Base-by-base conservation (phyloP, 2,329 filamentous ascomycete genomes). In the Keithomyces neogunnii region DNA sequence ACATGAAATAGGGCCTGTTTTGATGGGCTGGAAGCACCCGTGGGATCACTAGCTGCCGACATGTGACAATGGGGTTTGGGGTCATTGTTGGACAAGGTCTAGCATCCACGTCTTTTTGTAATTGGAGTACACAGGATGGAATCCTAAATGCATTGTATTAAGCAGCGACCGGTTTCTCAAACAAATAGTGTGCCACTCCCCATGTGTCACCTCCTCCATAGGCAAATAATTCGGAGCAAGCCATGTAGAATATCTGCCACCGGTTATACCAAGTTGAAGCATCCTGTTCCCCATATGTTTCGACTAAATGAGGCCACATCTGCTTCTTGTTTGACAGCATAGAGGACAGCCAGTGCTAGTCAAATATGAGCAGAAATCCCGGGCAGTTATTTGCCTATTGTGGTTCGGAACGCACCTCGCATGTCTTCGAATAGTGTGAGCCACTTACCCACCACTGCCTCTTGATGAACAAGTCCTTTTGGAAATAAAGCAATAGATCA, bases 21-120 rank as follows among this genome's bases (percentile, higher is more conserved):
- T 97, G 57, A 69, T 99, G 62, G 93, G 93, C 68, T 89, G 84
- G 86, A 96, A 90, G 76, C 93, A 97, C 72, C 93, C 90, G 59
- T 96, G 90, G 89, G 91, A 96, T 61, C 90, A 96, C 73, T 96
- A 76, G 79, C 71, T 53, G 57, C 48, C 35, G 30, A 35, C 35
- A 9, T 26, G 53, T 35, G 53, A 57, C 54, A 26, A 6, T 7
- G 26, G 38, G 38, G n/a, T 40, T 53, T 55, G 42, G 44, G 35
- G 51, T 50, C 33, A 36, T 43, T n/a, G 6, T 36, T 49, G 31
- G 38, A 32, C 8, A 10, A 45, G 5, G 26, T 36, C 31, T 28
- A 47, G 28, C 19, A 19, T 19, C 19, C 19, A 19, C 19, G 19
- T 36, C n/a, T 39, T 39, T 19, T 19, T 40, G 13, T 26, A 40